Evolutionary conservation across 371 early-diverging fungal genomes (phyloP).

Genomic region (Rhizopus stolonifer): DNA sequence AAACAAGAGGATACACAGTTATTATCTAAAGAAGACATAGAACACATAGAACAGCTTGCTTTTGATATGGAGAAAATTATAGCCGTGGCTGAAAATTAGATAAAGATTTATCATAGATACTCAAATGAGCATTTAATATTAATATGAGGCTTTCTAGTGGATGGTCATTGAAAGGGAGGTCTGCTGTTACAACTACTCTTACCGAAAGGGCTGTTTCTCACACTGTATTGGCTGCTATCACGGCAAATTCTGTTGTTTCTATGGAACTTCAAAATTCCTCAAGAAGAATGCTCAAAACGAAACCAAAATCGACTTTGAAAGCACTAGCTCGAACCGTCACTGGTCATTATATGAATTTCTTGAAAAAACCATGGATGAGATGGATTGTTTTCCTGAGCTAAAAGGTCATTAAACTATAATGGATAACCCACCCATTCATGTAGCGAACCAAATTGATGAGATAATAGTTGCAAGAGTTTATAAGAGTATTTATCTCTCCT

Average conservation of each 20-base stretch:
- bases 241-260: conserved; percentile 3
- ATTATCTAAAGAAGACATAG: conserved; percentile 1
- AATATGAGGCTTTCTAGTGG: conserved; percentile 13
- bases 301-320: conserved; percentile 4
- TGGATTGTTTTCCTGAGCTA: too few relatives aligned
- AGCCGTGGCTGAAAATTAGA: neutral
- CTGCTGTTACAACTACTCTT: conserved; percentile 7
- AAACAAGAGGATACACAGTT: conserved; percentile 4
- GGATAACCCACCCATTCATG: conserved; percentile 3
- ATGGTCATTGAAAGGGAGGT: conserved; percentile 8
- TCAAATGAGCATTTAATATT: conserved; percentile 16
- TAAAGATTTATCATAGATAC: conserved; percentile 4
- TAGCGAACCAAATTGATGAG: conserved; percentile 14
- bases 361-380: neutral
- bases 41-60: conserved; percentile 1
- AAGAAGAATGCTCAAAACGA: conserved; percentile 2
- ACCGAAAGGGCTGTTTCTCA: conserved; percentile 7
- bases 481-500: neutral
- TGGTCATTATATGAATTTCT: conserved; percentile 1
- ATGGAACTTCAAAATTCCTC: conserved; percentile 7
- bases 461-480: conserved; percentile 9
- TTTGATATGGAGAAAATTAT: conserved; percentile 6
- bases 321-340: neutral
- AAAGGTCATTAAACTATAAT: neutral
- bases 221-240: conserved; percentile 9